Base-by-base conservation (phyloP, 768 basidiomycete genomes). In the Cystofilobasidium bisporidii region DNA sequence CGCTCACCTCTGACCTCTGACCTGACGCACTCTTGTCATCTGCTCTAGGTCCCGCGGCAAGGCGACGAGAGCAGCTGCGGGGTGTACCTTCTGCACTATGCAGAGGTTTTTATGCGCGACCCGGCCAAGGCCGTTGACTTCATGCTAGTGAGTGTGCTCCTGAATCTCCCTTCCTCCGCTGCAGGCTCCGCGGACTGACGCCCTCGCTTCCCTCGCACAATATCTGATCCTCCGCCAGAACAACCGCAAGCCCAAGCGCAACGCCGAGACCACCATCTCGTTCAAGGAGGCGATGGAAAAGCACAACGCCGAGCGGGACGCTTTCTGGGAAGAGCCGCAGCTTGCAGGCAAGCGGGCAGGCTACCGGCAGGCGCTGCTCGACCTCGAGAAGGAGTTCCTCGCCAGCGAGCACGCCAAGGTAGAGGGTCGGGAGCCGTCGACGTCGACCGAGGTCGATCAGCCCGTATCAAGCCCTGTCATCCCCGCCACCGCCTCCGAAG, bases 21-120 rank as follows among this genome's bases (percentile, higher is more conserved):
- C 24, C 47, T n/a, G 15, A 3, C 24, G 10, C 30, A 24, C 38
- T 28, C n/a, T 64, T 40, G 11, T 1, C 63, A n/a, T n/a, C n/a
- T n/a, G n/a, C n/a, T 33, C 43, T n/a, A 94, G 90, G 89, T 92
- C 4, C 94, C 94, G 4, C 79, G 80, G 28, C 96, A 99, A 74
- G 84, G 85, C 20, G 97, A 98, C 74, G 89, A 81, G 71, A 89
- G 86, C 73, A 93, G 97, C 75, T 99, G 96, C 72, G 96, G 96
- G 9, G 75, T 96, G 33, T 99, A 89, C 76, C 81, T 98, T 17
- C 79, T 98, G 15, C 91, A 98, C 73, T 90, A 90, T 61, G 87
- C 86, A 11, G 80, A 85, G 72, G 84, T 83, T 0, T 89, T 98
- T 74, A 83, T 96, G 76, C 77, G 74, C 11, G 78, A 87, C 63